Evolutionary conservation across 495 filamentous ascomycete genomes (phyloP).

Genomic region (Penicillium ochrochloron): DNA sequence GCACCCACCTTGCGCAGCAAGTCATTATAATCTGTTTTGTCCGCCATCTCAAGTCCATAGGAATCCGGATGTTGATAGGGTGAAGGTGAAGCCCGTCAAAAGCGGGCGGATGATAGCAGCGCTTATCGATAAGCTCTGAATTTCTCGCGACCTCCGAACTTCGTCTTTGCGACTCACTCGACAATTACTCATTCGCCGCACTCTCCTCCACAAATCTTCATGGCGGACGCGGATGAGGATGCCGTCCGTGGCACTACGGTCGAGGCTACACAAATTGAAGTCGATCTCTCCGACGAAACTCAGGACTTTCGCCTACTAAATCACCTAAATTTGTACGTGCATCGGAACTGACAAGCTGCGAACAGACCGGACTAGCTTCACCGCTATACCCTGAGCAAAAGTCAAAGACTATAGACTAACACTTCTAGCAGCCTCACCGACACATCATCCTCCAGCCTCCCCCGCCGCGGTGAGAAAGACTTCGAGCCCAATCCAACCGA

Average conservation of each 20-base stretch:
- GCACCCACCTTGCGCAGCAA: constrained; percentile 38
- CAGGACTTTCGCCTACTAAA: constrained; percentile 86
- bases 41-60: constrained; percentile 1
- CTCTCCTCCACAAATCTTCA: constrained; percentile 23
- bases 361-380: background rate
- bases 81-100: background rate
- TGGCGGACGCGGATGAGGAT: constrained; percentile 58
- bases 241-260: constrained; percentile 36
- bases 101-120: background rate
- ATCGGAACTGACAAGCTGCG: background rate
- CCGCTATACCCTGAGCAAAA: background rate
- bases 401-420: background rate
- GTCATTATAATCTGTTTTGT: constrained; percentile 35
- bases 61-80: background rate
- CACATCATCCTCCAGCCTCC: constrained; percentile 52
- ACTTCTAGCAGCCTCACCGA: constrained; percentile 35
- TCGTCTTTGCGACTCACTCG: constrained; percentile 9
- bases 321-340: constrained; percentile 57
- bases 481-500: constrained; percentile 91
- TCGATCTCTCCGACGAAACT: constrained; percentile 76
- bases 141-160: constrained; percentile 16
- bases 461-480: constrained; percentile 90
- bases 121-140: constrained; percentile 33
- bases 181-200: background rate
- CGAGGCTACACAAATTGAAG: constrained; percentile 51